These are phyloP conservation scores for Naganishia liquefaciens DNA, from an alignment of 1,284 basidiomycete species.

Conservation along the genomic window DNA sequence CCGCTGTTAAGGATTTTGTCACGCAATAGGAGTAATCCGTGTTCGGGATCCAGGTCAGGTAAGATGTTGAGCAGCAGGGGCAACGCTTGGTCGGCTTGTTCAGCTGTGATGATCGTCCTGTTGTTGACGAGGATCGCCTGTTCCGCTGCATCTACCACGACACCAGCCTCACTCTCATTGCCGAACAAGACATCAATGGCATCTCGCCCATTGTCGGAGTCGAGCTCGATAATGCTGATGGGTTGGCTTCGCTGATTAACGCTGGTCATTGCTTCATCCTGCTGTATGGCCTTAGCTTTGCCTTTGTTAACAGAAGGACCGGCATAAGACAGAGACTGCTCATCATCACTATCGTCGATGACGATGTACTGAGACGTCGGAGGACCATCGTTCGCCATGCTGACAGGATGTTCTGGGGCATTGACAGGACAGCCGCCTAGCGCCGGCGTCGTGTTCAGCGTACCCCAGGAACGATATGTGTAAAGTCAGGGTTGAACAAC, in stretches of 20 bases:
- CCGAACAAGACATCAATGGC: conserved; percentile 19
- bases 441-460: background rate
- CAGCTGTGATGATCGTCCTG: conserved; percentile 21
- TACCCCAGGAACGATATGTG: background rate
- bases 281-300: conserved; percentile 4
- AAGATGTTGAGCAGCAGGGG: conserved; percentile 45
- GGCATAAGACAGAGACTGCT: conserved; percentile 11
- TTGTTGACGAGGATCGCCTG: conserved; percentile 12
- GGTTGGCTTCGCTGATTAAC: conserved; percentile 16
- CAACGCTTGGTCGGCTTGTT: conserved; percentile 37
- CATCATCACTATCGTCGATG: conserved; percentile 38
- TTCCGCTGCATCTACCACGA: conserved; percentile 2
- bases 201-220: conserved; percentile 5
- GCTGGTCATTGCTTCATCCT: background rate
- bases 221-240: conserved; percentile 25
- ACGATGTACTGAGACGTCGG: conserved; percentile 29
- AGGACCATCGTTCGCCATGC: conserved; percentile 5
- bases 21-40: conserved; percentile 13
- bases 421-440: background rate
- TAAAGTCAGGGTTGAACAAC: background rate
- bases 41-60: conserved; percentile 41
- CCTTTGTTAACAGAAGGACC: background rate
- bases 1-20: conserved; percentile 5
- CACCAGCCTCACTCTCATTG: background rate
- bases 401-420: background rate